Evolutionary conservation across 129 eudicot genomes (phyloP).

Genomic region (Tagetes erecta): DNA sequence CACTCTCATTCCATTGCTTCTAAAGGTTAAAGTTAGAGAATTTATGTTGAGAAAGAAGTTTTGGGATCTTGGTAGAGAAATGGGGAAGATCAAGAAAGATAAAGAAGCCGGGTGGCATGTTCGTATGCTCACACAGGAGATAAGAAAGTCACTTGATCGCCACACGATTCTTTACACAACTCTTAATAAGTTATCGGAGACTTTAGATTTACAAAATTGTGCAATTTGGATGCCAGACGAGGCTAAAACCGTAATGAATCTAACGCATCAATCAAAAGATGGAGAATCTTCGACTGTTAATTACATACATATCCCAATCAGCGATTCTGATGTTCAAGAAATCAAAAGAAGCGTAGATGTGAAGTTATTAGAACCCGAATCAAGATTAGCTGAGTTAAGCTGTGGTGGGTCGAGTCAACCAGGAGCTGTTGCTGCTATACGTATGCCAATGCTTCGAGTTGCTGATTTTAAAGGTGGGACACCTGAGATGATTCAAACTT

Average conservation of each 20-base stretch:
- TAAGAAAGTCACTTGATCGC: slow-evolving; percentile 73
- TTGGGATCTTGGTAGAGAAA: slow-evolving; percentile 81
- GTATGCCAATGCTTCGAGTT: slow-evolving; percentile 83
- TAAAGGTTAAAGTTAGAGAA: slow-evolving; percentile 80
- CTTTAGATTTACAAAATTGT: slow-evolving; percentile 67
- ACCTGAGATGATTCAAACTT: slow-evolving; percentile 61
- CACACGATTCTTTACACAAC: slow-evolving; percentile 79
- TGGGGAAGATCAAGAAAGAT: slow-evolving; percentile 69
- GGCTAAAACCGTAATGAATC: slow-evolving; percentile 54
- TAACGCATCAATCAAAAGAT: slow-evolving; percentile 65
- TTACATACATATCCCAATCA: slow-evolving; percentile 39
- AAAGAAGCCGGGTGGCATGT: slow-evolving; percentile 77
- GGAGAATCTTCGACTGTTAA: slow-evolving; percentile 24
- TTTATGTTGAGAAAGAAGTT: slow-evolving; percentile 67
- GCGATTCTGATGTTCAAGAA: slow-evolving; percentile 54
- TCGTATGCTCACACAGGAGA: slow-evolving; percentile 85
- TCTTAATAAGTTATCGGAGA: slow-evolving; percentile 70
- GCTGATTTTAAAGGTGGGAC: slow-evolving; percentile 71
- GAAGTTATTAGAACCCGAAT: slow-evolving; percentile 51
- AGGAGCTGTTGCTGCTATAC: slow-evolving; percentile 71
- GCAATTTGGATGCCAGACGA: slow-evolving; percentile 85
- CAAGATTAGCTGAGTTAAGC: slow-evolving; percentile 52
- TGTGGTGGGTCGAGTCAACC: slow-evolving; percentile 52
- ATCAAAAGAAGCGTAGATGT: slow-evolving; percentile 57
- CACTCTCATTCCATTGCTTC: slow-evolving; percentile 70